Evolutionary conservation across 768 basidiomycete genomes (phyloP).

Genomic region (Phlebiopsis gigantea): DNA sequence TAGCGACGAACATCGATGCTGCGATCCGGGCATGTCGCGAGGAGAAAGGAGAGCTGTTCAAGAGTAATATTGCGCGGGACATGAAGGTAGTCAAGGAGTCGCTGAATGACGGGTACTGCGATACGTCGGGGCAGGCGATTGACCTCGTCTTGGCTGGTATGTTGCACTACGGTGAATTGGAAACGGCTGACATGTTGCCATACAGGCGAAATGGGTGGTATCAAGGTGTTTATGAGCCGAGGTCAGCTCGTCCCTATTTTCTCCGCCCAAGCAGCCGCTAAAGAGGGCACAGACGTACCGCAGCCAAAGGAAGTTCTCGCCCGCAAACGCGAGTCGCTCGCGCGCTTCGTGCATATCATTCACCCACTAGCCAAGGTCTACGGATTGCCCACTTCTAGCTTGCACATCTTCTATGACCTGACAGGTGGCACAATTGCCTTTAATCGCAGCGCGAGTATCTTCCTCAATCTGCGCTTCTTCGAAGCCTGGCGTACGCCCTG

Average conservation of each 20-base stretch:
- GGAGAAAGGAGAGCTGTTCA: conserved; percentile 57
- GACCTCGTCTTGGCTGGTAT: conserved; percentile 52
- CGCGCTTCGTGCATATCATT: conserved; percentile 71
- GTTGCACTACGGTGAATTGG: neutral
- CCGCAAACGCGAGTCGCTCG: conserved; percentile 50
- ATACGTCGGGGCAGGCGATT: conserved; percentile 58
- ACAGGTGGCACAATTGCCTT: conserved; percentile 86
- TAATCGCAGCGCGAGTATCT: conserved; percentile 84
- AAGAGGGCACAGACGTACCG: conserved; percentile 44
- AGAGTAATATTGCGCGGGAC: conserved; percentile 59
- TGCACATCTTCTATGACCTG: conserved; percentile 86
- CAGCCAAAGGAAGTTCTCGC: conserved; percentile 44
- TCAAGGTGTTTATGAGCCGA: conserved; percentile 60
- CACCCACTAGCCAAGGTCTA: conserved; percentile 65
- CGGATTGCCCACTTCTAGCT: conserved; percentile 59
- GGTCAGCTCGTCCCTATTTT: conserved; percentile 37
- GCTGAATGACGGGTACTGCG: conserved; percentile 79
- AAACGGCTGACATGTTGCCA: too few relatives aligned
- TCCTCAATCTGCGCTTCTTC: conserved; percentile 82
- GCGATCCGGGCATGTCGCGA: conserved; percentile 69
- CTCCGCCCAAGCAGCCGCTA: neutral
- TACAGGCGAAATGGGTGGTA: conserved; percentile 53
- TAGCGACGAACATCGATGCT: conserved; percentile 62
- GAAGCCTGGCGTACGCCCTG: conserved; percentile 78
- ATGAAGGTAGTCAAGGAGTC: conserved; percentile 73